These are phyloP conservation scores for Pyrenula aspistea DNA, from an alignment of 495 filamentous ascomycete genomes.

Conservation along the genomic window DNA sequence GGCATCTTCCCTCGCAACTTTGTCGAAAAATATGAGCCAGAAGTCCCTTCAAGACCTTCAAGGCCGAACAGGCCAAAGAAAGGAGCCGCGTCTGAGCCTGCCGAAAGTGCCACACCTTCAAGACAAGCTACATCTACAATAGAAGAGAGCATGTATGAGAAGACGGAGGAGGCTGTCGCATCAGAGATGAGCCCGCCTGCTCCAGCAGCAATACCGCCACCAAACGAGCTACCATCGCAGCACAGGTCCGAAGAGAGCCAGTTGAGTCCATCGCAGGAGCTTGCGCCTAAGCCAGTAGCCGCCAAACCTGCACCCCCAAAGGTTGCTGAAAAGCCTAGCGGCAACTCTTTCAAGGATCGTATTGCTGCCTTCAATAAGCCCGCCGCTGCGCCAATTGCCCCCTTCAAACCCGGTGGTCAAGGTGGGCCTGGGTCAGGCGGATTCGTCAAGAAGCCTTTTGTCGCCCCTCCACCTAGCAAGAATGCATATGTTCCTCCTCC, in stretches of 20 bases:
- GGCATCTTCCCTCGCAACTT: slow-evolving; percentile 97
- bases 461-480: slow-evolving; percentile 86
- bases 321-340: slow-evolving; percentile 63
- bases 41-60: slow-evolving; percentile 73
- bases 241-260: background rate
- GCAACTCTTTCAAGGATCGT: slow-evolving; percentile 78
- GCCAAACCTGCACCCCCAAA: slow-evolving; percentile 43
- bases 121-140: slow-evolving; percentile 21
- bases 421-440: slow-evolving; percentile 41
- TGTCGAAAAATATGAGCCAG: slow-evolving; percentile 88
- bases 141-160: slow-evolving; percentile 14
- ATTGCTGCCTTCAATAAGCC: slow-evolving; percentile 95
- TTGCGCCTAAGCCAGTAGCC: slow-evolving; percentile 26
- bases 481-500: slow-evolving; percentile 79
- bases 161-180: slow-evolving; percentile 9
- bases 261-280: slow-evolving; percentile 27
- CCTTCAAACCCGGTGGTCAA: slow-evolving; percentile 66
- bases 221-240: background rate
- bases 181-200: slow-evolving; percentile 1
- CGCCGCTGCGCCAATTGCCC: slow-evolving; percentile 70
- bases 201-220: background rate
- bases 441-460: slow-evolving; percentile 98
- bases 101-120: slow-evolving; percentile 22
- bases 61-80: slow-evolving; percentile 62
- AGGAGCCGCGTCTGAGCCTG: slow-evolving; percentile 33